Evolutionary conservation across 2,329 filamentous ascomycete species (phyloP).

Genomic region (Fusarium stilboides): DNA sequence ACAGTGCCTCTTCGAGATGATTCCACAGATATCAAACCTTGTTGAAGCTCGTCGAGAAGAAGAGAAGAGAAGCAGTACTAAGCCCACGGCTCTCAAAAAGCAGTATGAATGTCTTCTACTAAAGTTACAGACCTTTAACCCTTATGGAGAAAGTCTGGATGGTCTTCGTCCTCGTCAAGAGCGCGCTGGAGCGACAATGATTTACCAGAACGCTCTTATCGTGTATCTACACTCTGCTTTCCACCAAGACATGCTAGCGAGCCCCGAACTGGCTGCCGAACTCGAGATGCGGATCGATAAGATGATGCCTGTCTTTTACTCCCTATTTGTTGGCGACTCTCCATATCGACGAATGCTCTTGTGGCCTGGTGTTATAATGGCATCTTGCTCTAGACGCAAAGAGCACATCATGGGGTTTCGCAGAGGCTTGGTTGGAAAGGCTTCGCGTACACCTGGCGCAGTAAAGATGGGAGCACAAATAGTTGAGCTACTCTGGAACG

Average conservation of each 20-base stretch:
- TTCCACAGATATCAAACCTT: conserved; percentile 11
- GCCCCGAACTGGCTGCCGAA: neutral
- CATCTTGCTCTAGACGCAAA: neutral
- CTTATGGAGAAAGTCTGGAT: neutral
- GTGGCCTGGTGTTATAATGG: conserved; percentile 20
- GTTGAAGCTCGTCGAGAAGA: conserved; percentile 7
- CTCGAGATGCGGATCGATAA: neutral
- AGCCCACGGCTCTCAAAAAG: accelerated
- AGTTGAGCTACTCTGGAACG: conserved; percentile 8
- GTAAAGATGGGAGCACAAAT: conserved; percentile 10
- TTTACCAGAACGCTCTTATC: conserved; percentile 10
- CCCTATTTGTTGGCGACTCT: conserved; percentile 1
- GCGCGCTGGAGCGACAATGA: neutral
- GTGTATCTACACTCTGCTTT: conserved; percentile 11
- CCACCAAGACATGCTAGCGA: neutral
- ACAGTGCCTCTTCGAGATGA: conserved; percentile 5
- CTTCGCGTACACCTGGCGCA: conserved; percentile 4
- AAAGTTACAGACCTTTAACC: neutral
- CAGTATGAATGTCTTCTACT: neutral
- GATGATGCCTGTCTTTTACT: neutral
- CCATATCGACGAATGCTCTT: conserved; percentile 18
- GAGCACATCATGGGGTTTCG: neutral
- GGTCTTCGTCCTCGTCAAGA: neutral
- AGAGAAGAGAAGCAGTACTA: neutral
- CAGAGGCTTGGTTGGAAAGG: neutral